Evolutionary conservation across 495 filamentous ascomycete genomes (phyloP), one percentile per base, ranked within the genome.

Genomic region (Daldinia concentrica): DNA sequence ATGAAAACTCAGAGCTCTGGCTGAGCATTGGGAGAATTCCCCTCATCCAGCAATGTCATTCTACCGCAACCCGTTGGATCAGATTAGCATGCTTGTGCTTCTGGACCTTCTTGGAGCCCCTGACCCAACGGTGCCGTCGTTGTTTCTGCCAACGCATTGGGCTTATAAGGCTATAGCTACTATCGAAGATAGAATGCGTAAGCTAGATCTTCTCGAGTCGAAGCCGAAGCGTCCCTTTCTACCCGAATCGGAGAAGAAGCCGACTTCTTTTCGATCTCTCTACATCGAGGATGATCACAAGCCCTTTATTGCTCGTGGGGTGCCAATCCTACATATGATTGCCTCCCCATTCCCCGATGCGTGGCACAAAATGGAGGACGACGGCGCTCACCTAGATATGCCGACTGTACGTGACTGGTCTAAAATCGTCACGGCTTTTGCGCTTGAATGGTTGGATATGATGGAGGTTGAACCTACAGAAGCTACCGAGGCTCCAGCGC

Each of bases 371-470:
- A 87, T 91, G 76, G 80, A 90, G 0, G 95, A 99, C 77, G 92
- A 98, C 74, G 95, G 87, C 1, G 90, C 89, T 63, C 93, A 98
- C 82, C 76, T 99, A 54, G 93, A 99, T 80, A 79, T 91, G 72
- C 84, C 88, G 12, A 97, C 93, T 0, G 89, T 94, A 34, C 86
- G 92, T 76, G 95, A 99, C 76, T 99, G 95, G 95, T 87, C 90
- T 54, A 86, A 85, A 69, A 87, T 99, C 17, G 78, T 92, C 30
- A 90, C 91, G 6, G 93, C 89, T 3, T 99, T 98, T 85, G 87
- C 90, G 45, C 92, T 90, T 0, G 95, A 97, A 79, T 98, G 93
- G 93, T 88, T 99, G 89, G 95, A 96, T 63, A 75, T 97, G 68
- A 93, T 95, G 65, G 90, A 89, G 2, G 89, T 86, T 56, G 81